Conservation (phyloP, 495 filamentous ascomycete species). For the Aspergillus homomorphus region DNA sequence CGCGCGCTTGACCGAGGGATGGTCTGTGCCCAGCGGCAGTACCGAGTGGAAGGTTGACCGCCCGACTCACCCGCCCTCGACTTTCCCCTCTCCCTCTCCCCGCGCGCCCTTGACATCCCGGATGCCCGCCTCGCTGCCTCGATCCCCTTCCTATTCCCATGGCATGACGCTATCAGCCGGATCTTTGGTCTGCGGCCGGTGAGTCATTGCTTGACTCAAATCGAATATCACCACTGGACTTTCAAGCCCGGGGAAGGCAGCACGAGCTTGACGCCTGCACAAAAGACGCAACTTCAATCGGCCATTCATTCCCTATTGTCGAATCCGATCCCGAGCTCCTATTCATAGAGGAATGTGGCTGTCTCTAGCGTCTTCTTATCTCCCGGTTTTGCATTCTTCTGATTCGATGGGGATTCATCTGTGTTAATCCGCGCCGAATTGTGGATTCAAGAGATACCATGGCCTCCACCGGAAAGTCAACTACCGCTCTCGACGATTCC, state of each 20-base stretch:
- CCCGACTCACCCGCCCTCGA: slow-evolving; percentile 7
- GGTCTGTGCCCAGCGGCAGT: slow-evolving; percentile 15
- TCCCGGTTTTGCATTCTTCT: slow-evolving; percentile 26
- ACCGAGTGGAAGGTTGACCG: background rate
- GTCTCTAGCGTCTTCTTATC: slow-evolving; percentile 33
- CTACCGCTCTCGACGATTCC: slow-evolving; percentile 39
- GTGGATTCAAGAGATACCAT: slow-evolving; percentile 36
- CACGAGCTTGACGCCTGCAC: slow-evolving; percentile 4
- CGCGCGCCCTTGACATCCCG: slow-evolving; percentile 19
- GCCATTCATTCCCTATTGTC: background rate
- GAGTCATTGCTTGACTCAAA: slow-evolving; percentile 9
- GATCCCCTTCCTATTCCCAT: slow-evolving; percentile 11
- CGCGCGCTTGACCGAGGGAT: slow-evolving; percentile 17
- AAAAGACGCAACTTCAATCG: background rate
- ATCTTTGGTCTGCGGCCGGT: slow-evolving; percentile 8
- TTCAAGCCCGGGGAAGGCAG: background rate
- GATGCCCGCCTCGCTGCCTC: slow-evolving; percentile 14
- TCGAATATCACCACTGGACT: background rate
- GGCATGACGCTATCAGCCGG: slow-evolving; percentile 15
- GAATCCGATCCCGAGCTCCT: slow-evolving; percentile 16
- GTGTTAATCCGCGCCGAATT: slow-evolving; percentile 35
- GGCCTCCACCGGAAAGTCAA: slow-evolving; percentile 41
- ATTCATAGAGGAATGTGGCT: slow-evolving; percentile 43
- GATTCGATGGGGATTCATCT: slow-evolving; percentile 44
- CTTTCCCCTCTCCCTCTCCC: slow-evolving; percentile 14